Evolutionary conservation across 768 basidiomycete species (phyloP).

Genomic region (Hericium alpestre): DNA sequence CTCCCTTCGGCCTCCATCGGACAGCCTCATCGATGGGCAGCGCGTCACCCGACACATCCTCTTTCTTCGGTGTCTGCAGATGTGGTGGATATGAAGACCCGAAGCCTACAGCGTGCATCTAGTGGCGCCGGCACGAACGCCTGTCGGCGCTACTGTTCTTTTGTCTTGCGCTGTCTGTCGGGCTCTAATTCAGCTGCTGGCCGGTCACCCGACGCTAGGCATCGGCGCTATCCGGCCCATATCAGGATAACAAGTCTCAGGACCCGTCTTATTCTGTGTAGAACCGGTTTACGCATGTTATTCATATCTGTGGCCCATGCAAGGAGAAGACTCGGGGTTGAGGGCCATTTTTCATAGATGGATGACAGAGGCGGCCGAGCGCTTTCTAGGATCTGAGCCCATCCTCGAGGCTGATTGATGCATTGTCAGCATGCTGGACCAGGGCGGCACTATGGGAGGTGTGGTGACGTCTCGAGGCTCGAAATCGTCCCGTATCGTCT

Average conservation of each 20-base stretch:
- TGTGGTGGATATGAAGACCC: neutral
- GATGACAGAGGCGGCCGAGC: too few species aligned
- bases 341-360: neutral
- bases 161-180: neutral
- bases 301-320: neutral
- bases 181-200: neutral
- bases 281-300: neutral
- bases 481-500: too few species aligned
- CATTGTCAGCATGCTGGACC: too few species aligned
- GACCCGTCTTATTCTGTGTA: neutral
- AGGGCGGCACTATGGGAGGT: too few species aligned
- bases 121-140: neutral
- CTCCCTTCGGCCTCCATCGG: neutral
- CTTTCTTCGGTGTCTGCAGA: neutral
- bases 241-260: neutral
- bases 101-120: neutral
- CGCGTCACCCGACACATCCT: neutral
- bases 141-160: neutral
- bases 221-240: neutral
- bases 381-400: too few species aligned
- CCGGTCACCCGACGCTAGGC: neutral
- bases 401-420: too few species aligned
- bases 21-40: neutral
- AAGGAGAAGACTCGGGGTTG: neutral
- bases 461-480: too few species aligned